phyloP scores from a whole-genome alignment of 164 flowering plant genomes.

The Euptelea pleiosperma region DNA sequence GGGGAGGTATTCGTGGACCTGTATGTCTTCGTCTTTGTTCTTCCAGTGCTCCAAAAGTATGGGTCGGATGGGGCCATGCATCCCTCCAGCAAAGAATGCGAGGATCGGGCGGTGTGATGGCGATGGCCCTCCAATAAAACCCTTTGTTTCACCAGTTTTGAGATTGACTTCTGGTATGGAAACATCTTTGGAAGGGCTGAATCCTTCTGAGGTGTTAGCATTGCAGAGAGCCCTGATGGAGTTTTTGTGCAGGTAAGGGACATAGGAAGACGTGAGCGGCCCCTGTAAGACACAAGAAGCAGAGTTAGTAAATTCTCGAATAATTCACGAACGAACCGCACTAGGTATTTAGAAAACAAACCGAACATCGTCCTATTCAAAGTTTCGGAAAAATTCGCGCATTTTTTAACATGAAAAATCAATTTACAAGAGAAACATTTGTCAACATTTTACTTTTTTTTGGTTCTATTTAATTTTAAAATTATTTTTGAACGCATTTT shows the following conservation, averaged over 20 bases:
- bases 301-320: background rate
- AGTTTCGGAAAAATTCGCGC: no score
- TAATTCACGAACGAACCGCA: no score
- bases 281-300: slow-evolving; percentile 20
- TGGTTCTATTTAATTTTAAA: background rate
- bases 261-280: slow-evolving; percentile 20
- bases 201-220: slow-evolving; percentile 22
- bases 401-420: no score
- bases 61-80: slow-evolving; percentile 23
- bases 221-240: slow-evolving; percentile 24
- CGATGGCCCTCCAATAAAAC: slow-evolving; percentile 23
- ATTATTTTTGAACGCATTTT: background rate
- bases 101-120: slow-evolving; percentile 20
- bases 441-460: background rate
- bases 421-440: no score
- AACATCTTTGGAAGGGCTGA: slow-evolving; percentile 19
- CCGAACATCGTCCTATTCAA: no score
- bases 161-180: slow-evolving; percentile 24
- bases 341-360: no score
- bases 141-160: slow-evolving; percentile 14
- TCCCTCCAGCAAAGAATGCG: slow-evolving; percentile 22
- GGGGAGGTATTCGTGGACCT: slow-evolving; percentile 3
- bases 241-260: slow-evolving; percentile 28
- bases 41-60: slow-evolving; percentile 21
- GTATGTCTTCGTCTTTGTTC: slow-evolving; percentile 19